Percentiles rank a stretch among this genome's conserved stretches.
Conservation (phyloP, 176 grass and related monocot genomes). For the Coix lacrymajobi region DNA sequence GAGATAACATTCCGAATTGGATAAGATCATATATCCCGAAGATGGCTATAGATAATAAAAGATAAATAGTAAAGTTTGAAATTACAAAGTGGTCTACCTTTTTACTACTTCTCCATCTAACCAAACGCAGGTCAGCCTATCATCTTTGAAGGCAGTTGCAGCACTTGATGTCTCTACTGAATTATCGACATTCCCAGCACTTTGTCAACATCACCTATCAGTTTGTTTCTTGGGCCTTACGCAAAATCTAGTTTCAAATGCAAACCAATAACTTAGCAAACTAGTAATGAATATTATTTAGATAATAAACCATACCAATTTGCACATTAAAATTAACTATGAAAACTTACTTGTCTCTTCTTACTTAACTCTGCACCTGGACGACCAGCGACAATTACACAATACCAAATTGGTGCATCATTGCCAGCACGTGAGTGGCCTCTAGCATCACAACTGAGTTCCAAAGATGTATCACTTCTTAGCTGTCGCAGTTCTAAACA, state of each 20-base stretch:
- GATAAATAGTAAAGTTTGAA: conserved; percentile 2
- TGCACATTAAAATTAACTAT: conserved; percentile 6
- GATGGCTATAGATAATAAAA: background rate
- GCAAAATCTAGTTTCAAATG: conserved; percentile 62
- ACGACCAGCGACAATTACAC: conserved; percentile 76
- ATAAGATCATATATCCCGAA: background rate
- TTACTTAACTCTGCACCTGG: conserved; percentile 65
- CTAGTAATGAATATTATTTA: conserved; percentile 9
- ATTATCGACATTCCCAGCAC: conserved; percentile 37
- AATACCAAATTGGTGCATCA: conserved; percentile 83
- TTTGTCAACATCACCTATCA: conserved; percentile 39
- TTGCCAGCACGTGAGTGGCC: conserved; percentile 76
- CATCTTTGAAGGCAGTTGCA: conserved; percentile 63
- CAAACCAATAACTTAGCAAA: conserved; percentile 32
- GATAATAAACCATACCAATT: conserved; percentile 30
- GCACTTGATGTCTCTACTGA: conserved; percentile 45
- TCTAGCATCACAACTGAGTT: conserved; percentile 94
- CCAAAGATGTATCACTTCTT: conserved; percentile 74
- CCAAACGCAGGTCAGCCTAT: conserved; percentile 86
- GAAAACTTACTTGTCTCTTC: conserved; percentile 78
- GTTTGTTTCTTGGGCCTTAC: conserved; percentile 53
- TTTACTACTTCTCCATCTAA: conserved; percentile 87
- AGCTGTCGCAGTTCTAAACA: conserved; percentile 70
- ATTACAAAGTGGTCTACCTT: conserved; percentile 49
- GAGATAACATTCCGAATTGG: background rate